Conservation (phyloP, 106 monocot species). For the Allium fistulosum region DNA sequence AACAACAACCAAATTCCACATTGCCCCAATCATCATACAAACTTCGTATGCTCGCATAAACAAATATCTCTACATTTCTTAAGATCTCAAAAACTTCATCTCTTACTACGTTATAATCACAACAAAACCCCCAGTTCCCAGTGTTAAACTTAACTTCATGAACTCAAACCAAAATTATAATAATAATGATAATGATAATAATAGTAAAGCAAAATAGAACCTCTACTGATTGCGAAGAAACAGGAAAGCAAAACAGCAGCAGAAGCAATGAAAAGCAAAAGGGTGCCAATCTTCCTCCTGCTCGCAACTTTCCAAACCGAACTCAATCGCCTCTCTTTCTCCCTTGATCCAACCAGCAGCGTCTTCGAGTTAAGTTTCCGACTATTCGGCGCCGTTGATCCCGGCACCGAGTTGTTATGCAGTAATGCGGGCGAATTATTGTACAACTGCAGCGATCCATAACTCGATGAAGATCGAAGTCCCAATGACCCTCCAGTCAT, state of each 20-base stretch:
- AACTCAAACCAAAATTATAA: background rate
- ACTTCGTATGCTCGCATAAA: background rate
- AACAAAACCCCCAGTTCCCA: no score
- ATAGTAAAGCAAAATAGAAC: constrained; percentile 18
- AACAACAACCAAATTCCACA: no score
- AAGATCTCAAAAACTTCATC: constrained; percentile 12
- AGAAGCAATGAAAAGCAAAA: constrained; percentile 24
- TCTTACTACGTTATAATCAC: background rate
- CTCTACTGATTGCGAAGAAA: constrained; percentile 21
- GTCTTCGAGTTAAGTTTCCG: constrained; percentile 16
- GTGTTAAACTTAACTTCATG: background rate
- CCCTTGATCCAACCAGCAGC: constrained; percentile 12
- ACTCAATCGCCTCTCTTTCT: constrained; percentile 17
- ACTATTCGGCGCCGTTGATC: constrained; percentile 3
- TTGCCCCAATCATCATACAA: no score
- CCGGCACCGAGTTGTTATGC: constrained; percentile 14
- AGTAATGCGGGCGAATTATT: constrained; percentile 1
- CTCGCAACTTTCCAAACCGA: constrained; percentile 31
- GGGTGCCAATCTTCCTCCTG: constrained; percentile 36
- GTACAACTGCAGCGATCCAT: constrained; percentile 23
- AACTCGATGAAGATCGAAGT: constrained; percentile 23
- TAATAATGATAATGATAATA: background rate
- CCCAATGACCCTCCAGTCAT: constrained; percentile 35
- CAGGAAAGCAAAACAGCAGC: constrained; percentile 25
- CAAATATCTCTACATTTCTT: constrained; percentile 18